Conservation (phyloP, 805 yeast genomes). For the Ogataea naganishii region DNA sequence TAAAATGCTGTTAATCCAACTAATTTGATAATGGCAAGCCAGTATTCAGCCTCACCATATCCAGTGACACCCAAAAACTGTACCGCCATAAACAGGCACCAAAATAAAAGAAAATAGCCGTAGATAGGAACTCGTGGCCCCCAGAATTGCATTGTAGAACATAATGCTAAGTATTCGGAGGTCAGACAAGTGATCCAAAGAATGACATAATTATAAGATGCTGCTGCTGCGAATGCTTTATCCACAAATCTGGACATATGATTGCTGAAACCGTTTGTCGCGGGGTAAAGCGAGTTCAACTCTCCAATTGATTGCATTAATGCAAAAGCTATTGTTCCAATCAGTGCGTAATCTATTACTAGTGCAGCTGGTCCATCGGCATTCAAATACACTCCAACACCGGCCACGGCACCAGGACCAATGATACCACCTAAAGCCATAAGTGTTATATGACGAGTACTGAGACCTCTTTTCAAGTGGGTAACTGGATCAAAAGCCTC, state of each 20-base stretch:
- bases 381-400: conserved; percentile 35
- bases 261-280: conserved; percentile 33
- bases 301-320: conserved; percentile 49
- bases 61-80: conserved; percentile 42
- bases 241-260: conserved; percentile 42
- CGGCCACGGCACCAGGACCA: conserved; percentile 47
- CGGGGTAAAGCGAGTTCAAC: conserved; percentile 36
- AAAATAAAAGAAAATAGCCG: conserved; percentile 44
- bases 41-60: conserved; percentile 48
- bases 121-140: conserved; percentile 43
- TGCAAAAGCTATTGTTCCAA: conserved; percentile 39
- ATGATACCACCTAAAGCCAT: conserved; percentile 47
- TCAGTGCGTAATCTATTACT: conserved; percentile 34
- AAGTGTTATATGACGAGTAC: conserved; percentile 41
- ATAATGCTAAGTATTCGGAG: conserved; percentile 41
- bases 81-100: conserved; percentile 37
- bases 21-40: conserved; percentile 40
- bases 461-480: conserved; percentile 35
- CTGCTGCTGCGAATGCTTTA: conserved; percentile 42
- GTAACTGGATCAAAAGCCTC: conserved; percentile 22
- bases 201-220: conserved; percentile 41
- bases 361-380: conserved; percentile 43
- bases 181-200: conserved; percentile 45
- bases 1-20: conserved; percentile 35
- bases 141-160: conserved; percentile 39